phyloP scores from a whole-genome alignment of 2,329 filamentous ascomycete genomes.

The Penicillium paneum region DNA sequence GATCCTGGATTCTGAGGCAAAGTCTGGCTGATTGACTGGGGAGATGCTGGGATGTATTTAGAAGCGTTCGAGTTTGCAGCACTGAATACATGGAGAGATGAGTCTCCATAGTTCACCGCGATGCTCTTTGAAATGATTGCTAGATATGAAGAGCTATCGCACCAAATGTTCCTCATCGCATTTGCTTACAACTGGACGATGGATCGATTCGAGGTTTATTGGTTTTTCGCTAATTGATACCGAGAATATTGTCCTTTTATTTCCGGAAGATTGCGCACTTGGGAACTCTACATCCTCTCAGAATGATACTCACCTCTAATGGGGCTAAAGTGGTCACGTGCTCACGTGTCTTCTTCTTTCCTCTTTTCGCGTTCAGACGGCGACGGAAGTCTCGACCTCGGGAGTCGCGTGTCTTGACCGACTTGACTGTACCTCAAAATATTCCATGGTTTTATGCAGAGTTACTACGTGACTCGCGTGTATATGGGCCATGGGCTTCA shows the following conservation, averaged over 20 bases:
- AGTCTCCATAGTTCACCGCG: too few species aligned
- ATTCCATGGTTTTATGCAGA: background rate
- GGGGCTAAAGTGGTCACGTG: constrained; percentile 2
- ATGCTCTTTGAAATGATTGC: constrained; percentile 15
- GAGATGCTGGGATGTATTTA: too few species aligned
- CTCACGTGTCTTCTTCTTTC: background rate
- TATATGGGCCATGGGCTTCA: constrained; percentile 40
- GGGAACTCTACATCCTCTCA: background rate
- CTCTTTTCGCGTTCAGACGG: background rate
- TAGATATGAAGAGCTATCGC: background rate
- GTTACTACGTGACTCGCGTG: background rate
- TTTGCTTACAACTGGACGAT: constrained; percentile 11
- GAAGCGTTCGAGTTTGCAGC: too few species aligned
- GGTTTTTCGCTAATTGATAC: background rate
- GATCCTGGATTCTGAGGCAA: too few species aligned
- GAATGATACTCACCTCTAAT: background rate
- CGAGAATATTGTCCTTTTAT: background rate
- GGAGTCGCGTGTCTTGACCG: background rate
- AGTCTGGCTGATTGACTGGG: too few species aligned
- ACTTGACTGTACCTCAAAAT: background rate
- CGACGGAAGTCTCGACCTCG: background rate
- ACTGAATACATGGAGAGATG: too few species aligned
- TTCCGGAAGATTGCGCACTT: background rate
- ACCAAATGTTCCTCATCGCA: constrained; percentile 7
- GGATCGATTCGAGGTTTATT: background rate